Evolutionary conservation across 805 yeast species (phyloP).

Genomic region (Wickerhamiella dianesei): DNA sequence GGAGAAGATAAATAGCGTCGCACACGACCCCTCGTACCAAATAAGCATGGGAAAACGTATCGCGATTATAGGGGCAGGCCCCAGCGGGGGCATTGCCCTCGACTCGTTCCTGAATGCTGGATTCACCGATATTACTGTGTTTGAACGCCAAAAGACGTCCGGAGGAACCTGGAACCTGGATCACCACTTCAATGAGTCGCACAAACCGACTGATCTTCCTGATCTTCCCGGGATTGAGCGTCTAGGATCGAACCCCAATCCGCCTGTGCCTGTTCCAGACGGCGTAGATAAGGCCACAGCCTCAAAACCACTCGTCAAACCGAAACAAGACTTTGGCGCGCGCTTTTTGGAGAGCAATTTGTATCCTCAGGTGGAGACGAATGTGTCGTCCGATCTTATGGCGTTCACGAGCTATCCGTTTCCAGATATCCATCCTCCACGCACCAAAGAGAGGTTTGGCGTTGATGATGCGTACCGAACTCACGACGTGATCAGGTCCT

Average conservation of each 20-base stretch:
- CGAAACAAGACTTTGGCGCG: background rate
- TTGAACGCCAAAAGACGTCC: conserved; percentile 9
- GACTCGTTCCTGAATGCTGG: conserved; percentile 10
- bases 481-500: conserved; percentile 10
- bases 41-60: too few relatives aligned
- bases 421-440: conserved; percentile 4
- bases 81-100: conserved; percentile 14
- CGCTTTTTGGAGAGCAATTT: conserved; percentile 5
- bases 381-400: conserved; percentile 13
- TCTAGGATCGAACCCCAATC: background rate
- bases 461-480: conserved; percentile 11
- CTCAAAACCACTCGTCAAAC: conserved; percentile 1
- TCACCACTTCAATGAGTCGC: conserved; percentile 7
- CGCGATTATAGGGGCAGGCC: conserved; percentile 15
- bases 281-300: conserved; percentile 3
- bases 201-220: conserved; percentile 2
- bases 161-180: conserved; percentile 17
- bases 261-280: conserved; percentile 1
- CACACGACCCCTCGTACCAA: too few relatives aligned
- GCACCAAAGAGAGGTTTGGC: conserved; percentile 8
- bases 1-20: background rate
- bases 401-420: conserved; percentile 11
- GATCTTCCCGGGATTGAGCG: conserved; percentile 4
- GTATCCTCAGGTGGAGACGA: conserved; percentile 14
- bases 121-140: conserved; percentile 7